Base-by-base conservation (phyloP, 2,329 filamentous ascomycete genomes). In the Apiospora pterosperma region DNA sequence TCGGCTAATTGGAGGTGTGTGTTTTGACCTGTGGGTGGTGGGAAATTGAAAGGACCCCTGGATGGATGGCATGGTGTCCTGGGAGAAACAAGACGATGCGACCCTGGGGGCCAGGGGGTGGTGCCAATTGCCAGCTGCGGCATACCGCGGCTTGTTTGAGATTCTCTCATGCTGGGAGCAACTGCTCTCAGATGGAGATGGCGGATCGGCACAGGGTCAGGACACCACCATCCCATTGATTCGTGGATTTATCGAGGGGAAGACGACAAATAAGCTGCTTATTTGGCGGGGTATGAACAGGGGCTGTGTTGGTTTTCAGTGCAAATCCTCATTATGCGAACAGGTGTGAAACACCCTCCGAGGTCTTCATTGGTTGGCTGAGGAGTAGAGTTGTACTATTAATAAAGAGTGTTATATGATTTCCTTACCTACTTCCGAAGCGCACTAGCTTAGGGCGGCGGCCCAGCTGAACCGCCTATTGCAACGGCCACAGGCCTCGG, bases 11-110 rank as follows among this genome's bases (percentile, higher is more conserved):
- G 38, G 14, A 12, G 14, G 59, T 14, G 14, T 8, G 4, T 25
- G 59, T 38, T 60, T 60, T 36, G 16, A 16, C 59, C 8, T 31
- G 59, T 61, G 59, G 59, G n/a, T 41, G 36, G 36, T 31, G 36
- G 59, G 59, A 61, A 41, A 41, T 36, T 61, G 59, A 41, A 19
- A 41, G 36, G 59, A 31, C 48, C 48, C n/a, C n/a, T n/a, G n/a
- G n/a, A 34, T 34, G 48, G 48, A 55, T 55, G 48, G 48, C 48
- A 55, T 34, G 48, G 48, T 31, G 25, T 3, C 16, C 14, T n/a
- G n/a, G 25, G 25, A 55, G 48, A 21, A 34, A 28, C 21, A 25
- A 55, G 16, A 55, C 48, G 28, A 55, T 55, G 48, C 48, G 28
- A 55, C 48, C 34, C 28, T 55, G 48, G 48, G 48, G 48, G 16